A percentile compares a stretch with the other conserved stretches of the same genome.
These are phyloP conservation scores for Amoeboradix gromovi DNA, from an alignment of 371 early-diverging fungal species.

Conservation along the genomic window DNA sequence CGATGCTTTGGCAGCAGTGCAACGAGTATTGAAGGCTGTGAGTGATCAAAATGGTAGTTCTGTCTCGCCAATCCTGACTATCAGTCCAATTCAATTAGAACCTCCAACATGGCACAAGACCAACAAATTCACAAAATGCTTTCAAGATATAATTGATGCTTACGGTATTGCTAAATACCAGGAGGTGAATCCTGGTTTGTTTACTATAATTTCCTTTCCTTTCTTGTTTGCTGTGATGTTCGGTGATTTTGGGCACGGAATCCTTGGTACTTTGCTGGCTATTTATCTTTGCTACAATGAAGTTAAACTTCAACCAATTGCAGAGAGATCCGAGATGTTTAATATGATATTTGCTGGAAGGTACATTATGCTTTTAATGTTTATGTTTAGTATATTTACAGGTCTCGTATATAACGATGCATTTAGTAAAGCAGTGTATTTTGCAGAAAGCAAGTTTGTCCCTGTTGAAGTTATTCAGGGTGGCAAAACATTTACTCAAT, in stretches of 20 bases:
- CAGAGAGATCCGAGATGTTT: conserved; percentile 26
- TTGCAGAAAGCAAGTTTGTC: conserved; percentile 18
- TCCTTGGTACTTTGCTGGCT: conserved; percentile 45
- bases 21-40: conserved; percentile 47
- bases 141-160: conserved; percentile 90
- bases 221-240: conserved; percentile 99
- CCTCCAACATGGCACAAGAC: conserved; percentile 89
- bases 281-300: conserved; percentile 52
- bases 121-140: conserved; percentile 80
- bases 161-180: conserved; percentile 95
- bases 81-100: conserved; percentile 40
- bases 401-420: conserved; percentile 96
- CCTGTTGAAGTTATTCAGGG: neutral
- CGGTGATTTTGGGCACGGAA: conserved; percentile 96
- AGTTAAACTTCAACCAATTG: conserved; percentile 22
- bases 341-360: conserved; percentile 76
- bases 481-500: neutral
- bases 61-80: conserved; percentile 53
- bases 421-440: conserved; percentile 48
- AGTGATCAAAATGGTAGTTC: conserved; percentile 56
- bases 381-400: conserved; percentile 80
- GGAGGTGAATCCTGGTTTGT: conserved; percentile 97
- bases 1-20: conserved; percentile 38
- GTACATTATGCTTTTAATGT: conserved; percentile 90
- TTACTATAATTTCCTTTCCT: conserved; percentile 91